A percentile compares a stretch with the other conserved stretches of the same genome.
Conservation (phyloP, 2,329 filamentous ascomycete genomes). For the Sordariomycetes sp. region DNA sequence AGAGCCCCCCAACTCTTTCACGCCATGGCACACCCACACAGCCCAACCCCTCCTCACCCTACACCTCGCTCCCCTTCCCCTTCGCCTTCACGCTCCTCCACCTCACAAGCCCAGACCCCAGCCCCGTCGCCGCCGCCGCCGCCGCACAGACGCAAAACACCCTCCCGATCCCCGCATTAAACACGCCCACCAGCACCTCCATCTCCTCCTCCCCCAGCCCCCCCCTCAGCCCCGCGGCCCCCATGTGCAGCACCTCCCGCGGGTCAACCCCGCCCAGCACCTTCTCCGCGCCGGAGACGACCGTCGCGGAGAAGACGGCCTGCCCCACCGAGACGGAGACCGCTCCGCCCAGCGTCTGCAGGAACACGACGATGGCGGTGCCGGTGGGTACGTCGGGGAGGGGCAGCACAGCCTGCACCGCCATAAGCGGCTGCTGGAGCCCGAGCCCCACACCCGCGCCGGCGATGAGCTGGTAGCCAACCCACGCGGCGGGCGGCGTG, state of each 20-base stretch:
- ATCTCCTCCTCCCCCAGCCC: background rate
- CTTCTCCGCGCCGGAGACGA: constrained; percentile 11
- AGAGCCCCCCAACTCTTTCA: background rate
- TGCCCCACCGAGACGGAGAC: constrained; percentile 38
- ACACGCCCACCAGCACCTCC: background rate
- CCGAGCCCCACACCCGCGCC: constrained; percentile 22
- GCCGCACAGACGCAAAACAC: background rate
- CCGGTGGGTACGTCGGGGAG: constrained; percentile 29
- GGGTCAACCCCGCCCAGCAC: background rate
- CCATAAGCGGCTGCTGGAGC: constrained; percentile 29
- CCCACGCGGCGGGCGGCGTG: constrained; percentile 10
- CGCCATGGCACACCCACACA: background rate
- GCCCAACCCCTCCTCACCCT: background rate
- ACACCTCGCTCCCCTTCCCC: background rate
- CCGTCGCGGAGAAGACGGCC: constrained; percentile 25
- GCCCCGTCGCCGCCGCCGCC: background rate
- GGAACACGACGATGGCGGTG: constrained; percentile 31
- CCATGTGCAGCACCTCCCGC: background rate
- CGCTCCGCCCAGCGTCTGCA: constrained; percentile 26
- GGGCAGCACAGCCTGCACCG: constrained; percentile 28
- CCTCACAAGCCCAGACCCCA: background rate
- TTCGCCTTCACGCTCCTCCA: background rate
- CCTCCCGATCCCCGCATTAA: background rate
- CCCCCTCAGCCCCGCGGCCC: background rate
- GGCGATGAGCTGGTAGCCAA: constrained; percentile 11